Base-by-base conservation (phyloP, 768 basidiomycete genomes). In the Pholiota microspora region DNA sequence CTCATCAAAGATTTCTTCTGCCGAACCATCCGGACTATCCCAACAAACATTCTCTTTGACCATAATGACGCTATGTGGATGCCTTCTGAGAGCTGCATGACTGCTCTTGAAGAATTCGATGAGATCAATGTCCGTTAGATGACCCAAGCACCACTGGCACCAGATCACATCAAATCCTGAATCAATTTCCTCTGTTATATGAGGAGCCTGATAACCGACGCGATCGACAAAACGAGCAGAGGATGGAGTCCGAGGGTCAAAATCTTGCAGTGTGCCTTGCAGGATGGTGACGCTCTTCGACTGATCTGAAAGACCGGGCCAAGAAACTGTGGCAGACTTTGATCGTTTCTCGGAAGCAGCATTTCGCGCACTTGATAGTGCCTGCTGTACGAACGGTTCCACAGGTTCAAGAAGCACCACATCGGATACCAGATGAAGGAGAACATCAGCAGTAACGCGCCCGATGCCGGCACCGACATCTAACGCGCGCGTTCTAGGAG, bases 61-160 rank as follows among this genome's bases (percentile, higher is more conserved):
- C 12, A 98, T 77, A 50, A 98, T 88, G 34, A 91, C 56, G 51
- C 87, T 85, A 36, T 69, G 71, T 3, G 65, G 69, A 29, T 71
- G 66, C 45, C 70, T 69, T 44, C 66, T 68, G 54, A 98, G 67
- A 0, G 92, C 83, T 2, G 70, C 72, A 45, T 77, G 76, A 57
- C 86, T 78, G 45, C 85, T 76, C 60, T 77, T 73, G 59, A 98
- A 77, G 72, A 98, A 98, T 2, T 73, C 68, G 24, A 92, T 78
- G 21, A 98, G 80, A 66, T 96, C 90, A 7, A 67, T 64, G 66
- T 95, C 85, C 51, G 77, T 81, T 54, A 97, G 77, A 73, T 95
- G 91, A 2, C 92, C 91, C 13, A 98, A 78, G 73, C 95, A 96
- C 96, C 96, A 98, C 69, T 99, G 96, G 63, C 92, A 92, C 95